A percentile compares a stretch with the other conserved stretches of the same genome.
Conservation (phyloP, 441 rosid genomes). For the Pelargonium citronellum region DNA sequence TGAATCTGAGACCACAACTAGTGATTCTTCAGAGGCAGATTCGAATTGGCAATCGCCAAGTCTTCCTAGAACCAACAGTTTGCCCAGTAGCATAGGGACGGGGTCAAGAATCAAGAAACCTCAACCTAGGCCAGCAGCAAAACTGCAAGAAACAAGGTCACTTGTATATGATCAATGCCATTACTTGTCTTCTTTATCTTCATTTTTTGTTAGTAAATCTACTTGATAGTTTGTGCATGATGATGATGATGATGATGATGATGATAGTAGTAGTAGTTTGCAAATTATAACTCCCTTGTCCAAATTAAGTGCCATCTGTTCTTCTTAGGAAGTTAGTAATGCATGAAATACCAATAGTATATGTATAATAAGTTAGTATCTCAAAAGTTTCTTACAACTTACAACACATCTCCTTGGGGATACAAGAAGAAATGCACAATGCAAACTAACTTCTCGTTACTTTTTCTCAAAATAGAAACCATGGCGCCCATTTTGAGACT, state of each 20-base stretch:
- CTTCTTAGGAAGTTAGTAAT: too few relatives aligned
- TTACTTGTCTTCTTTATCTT: neutral
- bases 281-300: too few relatives aligned
- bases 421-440: too few relatives aligned
- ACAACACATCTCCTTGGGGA: too few relatives aligned
- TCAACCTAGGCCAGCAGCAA: conserved; percentile 33
- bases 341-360: too few relatives aligned
- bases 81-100: conserved; percentile 23
- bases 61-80: conserved; percentile 40
- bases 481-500: neutral
- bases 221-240: neutral
- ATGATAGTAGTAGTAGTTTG: too few relatives aligned
- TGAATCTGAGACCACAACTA: conserved; percentile 37
- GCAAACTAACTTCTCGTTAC: too few relatives aligned
- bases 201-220: neutral
- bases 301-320: too few relatives aligned
- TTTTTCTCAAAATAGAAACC: too few relatives aligned
- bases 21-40: conserved; percentile 59
- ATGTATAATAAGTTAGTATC: too few relatives aligned
- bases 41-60: conserved; percentile 36
- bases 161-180: conserved; percentile 1
- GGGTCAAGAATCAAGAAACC: conserved; percentile 47
- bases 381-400: too few relatives aligned
- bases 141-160: conserved; percentile 52
- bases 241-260: too few relatives aligned